These are phyloP conservation scores for Cercospora brassicicola DNA, from an alignment of 2,329 filamentous ascomycete genomes.

Conservation along the genomic window DNA sequence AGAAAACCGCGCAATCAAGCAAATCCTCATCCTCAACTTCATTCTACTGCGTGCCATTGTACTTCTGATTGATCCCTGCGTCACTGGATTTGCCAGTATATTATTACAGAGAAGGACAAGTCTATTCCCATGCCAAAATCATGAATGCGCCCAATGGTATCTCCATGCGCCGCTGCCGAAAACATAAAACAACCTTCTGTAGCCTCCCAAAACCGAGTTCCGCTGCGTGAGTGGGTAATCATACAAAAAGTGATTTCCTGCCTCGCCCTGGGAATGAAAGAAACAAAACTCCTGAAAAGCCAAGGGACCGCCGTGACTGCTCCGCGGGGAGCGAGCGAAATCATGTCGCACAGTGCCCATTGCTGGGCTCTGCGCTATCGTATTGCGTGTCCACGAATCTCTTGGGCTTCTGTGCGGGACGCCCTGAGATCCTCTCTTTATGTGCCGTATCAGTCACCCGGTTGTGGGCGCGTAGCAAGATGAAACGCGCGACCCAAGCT, in stretches of 20 bases:
- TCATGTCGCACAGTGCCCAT: neutral
- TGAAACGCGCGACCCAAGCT: too few relatives aligned
- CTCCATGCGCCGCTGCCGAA: neutral
- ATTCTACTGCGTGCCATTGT: neutral
- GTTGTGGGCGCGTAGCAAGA: too few relatives aligned
- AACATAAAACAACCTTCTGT: neutral
- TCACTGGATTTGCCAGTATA: too few relatives aligned
- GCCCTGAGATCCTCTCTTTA: neutral
- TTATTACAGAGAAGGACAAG: neutral
- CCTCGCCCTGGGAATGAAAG: neutral
- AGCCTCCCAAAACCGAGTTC: neutral
- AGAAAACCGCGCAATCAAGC: neutral
- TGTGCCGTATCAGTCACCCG: too few relatives aligned
- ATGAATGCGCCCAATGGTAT: neutral
- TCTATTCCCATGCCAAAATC: neutral
- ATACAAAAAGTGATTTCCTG: neutral
- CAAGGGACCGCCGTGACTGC: neutral
- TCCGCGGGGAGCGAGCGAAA: neutral
- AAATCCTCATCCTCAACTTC: neutral
- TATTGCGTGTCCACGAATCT: neutral
- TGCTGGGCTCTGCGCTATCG: neutral
- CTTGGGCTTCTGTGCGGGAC: neutral
- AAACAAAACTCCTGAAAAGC: neutral
- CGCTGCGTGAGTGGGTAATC: neutral
- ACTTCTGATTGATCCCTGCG: neutral